Evolutionary conservation across 768 basidiomycete genomes (phyloP), one percentile per base, ranked within the genome.

Genomic region (Boletellus emodensis): DNA sequence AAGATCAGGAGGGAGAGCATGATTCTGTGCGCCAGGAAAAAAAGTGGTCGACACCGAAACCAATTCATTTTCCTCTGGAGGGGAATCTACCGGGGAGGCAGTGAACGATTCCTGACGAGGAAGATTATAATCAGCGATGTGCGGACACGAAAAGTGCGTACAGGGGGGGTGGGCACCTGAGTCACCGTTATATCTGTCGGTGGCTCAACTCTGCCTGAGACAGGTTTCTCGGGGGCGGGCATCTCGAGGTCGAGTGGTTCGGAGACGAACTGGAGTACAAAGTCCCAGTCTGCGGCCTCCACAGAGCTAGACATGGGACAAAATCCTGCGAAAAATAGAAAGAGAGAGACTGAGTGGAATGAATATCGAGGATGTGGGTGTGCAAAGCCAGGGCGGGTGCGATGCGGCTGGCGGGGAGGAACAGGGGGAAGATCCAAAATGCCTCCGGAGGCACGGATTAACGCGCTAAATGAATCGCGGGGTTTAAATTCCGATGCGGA

Each of bases 1-100:
- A 39, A 82, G 57, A 62, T 92, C 85, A 1, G 85, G 81, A 1
- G 75, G 73, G n/a, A 75, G 63, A 0, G 77, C 59, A 33, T 79
- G 72, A 53, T 78, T 76, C 51, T 81, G 78, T 3, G 85, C 81
- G 34, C 79, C 82, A 3, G 89, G 87, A 60, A 79, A 84, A 69
- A 91, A 92, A 0, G 87, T 87, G 24, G 90, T 92, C 14, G 88
- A 90, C 33, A 92, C 82, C 1, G 88, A 88, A 49, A 91, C 84
- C 46, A 75, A 70, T 3, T 74, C 69, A 41, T 67, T 77, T 56
- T 76, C 75, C 68, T 81, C 63, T 15, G 48, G 35, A 14, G 66
- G 48, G 15, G 69, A 62, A 34, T 64, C 61, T 6, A 42, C 55
- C 8, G 70, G 71, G 12, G 73, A 69, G n/a, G 65, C 59, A 12